These are phyloP conservation scores for Eucalyptus tenuipes DNA, from an alignment of 345 rosid species.

Conservation along the genomic window DNA sequence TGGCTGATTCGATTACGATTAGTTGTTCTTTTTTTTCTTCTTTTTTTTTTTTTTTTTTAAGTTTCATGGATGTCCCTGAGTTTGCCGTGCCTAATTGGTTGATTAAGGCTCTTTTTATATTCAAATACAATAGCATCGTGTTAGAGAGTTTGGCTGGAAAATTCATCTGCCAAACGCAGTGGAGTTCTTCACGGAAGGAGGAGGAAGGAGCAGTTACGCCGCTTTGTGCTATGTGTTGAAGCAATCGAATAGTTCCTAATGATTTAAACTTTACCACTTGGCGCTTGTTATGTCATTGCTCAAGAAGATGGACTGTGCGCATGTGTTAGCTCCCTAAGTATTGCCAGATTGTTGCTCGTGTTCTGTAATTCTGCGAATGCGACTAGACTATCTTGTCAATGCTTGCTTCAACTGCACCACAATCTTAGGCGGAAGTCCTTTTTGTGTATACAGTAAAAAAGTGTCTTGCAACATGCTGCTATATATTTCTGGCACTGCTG, in stretches of 20 bases:
- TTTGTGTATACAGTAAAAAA: neutral
- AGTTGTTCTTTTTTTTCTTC: neutral
- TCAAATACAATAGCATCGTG: neutral
- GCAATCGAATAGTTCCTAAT: neutral
- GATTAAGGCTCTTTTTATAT: neutral
- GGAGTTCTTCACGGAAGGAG: neutral
- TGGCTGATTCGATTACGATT: neutral
- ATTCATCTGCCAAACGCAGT: neutral
- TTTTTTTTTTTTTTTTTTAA: accelerated
- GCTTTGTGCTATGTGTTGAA: neutral
- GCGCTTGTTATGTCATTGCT: neutral
- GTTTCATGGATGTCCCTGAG: neutral
- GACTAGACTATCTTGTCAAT: neutral
- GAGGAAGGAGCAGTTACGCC: neutral
- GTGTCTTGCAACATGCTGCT: neutral
- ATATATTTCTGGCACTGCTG: neutral
- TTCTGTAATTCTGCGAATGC: neutral
- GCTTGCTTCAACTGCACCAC: neutral
- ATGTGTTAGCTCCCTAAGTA: neutral
- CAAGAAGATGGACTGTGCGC: neutral
- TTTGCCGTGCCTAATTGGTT: neutral
- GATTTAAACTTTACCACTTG: neutral
- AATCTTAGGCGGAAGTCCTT: neutral
- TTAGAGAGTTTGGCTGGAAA: neutral
- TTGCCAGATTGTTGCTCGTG: neutral